Base-by-base conservation (phyloP, 2,329 filamentous ascomycete genomes). In the Ramularia endophylla region DNA sequence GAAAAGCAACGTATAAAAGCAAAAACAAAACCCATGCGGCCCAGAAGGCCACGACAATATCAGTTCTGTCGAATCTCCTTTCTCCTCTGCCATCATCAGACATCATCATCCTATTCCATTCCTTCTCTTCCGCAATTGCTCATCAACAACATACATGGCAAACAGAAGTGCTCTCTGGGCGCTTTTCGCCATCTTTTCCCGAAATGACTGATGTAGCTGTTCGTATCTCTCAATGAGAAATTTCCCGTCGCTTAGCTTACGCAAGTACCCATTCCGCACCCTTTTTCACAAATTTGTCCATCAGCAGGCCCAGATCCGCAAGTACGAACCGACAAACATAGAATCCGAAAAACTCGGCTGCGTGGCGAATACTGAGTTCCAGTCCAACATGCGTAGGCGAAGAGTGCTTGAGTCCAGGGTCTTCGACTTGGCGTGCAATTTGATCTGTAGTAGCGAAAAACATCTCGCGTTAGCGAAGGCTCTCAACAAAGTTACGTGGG, bases 231-330 rank as follows among this genome's bases (percentile, higher is more conserved):
- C n/a, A n/a, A 41, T 29, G 15, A 16, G 22, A 6, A 11, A 11
- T 25, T 6, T 6, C 6, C 11, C 6, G 22, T 25, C 11, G 22
- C 22, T 6, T 25, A 6, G 22, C 22, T 25, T 25, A 80, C 40
- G 74, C 67, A 47, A 83, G 65, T 39, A 95, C 88, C 90, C 90
- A 98, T 72, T 98, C 90, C 56, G 84, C 94, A 17, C 90, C 89
- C 52, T 89, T 80, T 73, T 98, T 98, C 63, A 98, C 83, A 59
- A 92, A 97, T 63, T 97, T 98, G 64, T 98, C 92, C 54, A 98
- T 72, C 69, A 98, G 73, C 60, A 92, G 64, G 28, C 81, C 77
- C 47, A 98, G 69, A 63, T 98, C 92, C 3, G 81, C 74, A 46
- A 98, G 71, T n/a, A 89, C 88, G 62, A 98, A 98, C 13, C 92